phyloP scores from a whole-genome alignment of 2,329 filamentous ascomycete genomes.

The Colletotrichum liaoningense region DNA sequence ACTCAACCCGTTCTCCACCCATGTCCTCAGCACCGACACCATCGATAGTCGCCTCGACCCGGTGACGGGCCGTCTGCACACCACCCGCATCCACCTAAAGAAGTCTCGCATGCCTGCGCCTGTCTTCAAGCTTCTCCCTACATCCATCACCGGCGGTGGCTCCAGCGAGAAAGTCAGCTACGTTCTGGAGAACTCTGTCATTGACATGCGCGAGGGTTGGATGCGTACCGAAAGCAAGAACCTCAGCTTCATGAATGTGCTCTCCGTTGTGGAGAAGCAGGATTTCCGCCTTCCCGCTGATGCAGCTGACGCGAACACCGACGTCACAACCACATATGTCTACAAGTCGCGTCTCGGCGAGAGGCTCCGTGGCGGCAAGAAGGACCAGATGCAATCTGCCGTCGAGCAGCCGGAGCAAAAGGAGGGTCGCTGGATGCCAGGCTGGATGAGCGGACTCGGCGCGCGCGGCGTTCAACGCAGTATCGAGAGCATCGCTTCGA shows the following conservation, averaged over 20 bases:
- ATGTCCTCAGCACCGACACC: slow-evolving; percentile 86
- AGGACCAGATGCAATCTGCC: slow-evolving; percentile 54
- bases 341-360: slow-evolving; percentile 80
- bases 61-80: slow-evolving; percentile 79
- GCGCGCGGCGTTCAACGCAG: slow-evolving; percentile 80
- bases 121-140: slow-evolving; percentile 80
- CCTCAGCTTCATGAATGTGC: slow-evolving; percentile 83
- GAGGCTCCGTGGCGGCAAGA: slow-evolving; percentile 64
- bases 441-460: slow-evolving; percentile 69
- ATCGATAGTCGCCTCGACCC: slow-evolving; percentile 80
- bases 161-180: slow-evolving; percentile 78
- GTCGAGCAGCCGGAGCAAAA: slow-evolving; percentile 51
- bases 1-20: slow-evolving; percentile 82
- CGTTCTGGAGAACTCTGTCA: slow-evolving; percentile 82
- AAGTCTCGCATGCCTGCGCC: slow-evolving; percentile 81
- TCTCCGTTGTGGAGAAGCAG: slow-evolving; percentile 83
- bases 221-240: slow-evolving; percentile 87
- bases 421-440: slow-evolving; percentile 62
- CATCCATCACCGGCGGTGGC: slow-evolving; percentile 73
- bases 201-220: slow-evolving; percentile 84
- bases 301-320: slow-evolving; percentile 59
- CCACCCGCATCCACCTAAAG: slow-evolving; percentile 84
- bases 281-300: slow-evolving; percentile 65
- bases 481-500: slow-evolving; percentile 82
- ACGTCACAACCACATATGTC: slow-evolving; percentile 79